phyloP scores from a whole-genome alignment of 495 filamentous ascomycete species.

The Neurospora sp. region DNA sequence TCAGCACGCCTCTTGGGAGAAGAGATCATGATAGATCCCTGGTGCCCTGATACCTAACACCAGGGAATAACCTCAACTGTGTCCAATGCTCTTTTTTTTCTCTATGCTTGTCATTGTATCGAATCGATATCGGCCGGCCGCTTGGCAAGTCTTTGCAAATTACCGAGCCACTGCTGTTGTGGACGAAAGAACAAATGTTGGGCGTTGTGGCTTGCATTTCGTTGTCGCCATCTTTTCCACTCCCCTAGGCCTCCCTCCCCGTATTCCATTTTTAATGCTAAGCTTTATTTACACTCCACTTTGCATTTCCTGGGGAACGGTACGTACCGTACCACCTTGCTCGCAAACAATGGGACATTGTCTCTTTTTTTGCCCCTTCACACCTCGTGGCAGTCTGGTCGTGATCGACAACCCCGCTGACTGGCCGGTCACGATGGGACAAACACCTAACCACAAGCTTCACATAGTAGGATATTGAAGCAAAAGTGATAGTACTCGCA shows the following conservation, averaged over 20 bases:
- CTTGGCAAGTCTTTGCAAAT: conserved; percentile 20
- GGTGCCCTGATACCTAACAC: not conserved
- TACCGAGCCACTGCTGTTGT: conserved; percentile 12
- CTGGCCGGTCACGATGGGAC: not conserved
- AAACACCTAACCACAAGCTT: not conserved
- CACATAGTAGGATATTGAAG: not conserved
- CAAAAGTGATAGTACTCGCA: not conserved
- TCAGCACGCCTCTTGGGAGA: not conserved
- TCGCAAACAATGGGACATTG: not conserved
- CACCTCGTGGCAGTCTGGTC: not conserved
- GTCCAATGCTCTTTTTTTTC: not conserved
- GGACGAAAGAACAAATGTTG: not conserved
- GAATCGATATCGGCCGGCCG: conserved; percentile 13
- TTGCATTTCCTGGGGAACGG: not conserved
- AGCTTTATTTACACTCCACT: not conserved
- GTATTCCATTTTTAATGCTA: not conserved
- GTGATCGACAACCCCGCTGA: not conserved
- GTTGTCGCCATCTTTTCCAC: not conserved
- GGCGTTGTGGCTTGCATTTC: not conserved
- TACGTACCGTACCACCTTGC: not conserved
- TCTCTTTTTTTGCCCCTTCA: not conserved
- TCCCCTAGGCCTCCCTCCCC: not conserved
- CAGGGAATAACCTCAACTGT: not conserved
- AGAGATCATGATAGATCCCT: not conserved
- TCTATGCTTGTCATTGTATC: not conserved